phyloP scores from a whole-genome alignment of 305 asterid genomes.

The Fraxinus floribunda region DNA sequence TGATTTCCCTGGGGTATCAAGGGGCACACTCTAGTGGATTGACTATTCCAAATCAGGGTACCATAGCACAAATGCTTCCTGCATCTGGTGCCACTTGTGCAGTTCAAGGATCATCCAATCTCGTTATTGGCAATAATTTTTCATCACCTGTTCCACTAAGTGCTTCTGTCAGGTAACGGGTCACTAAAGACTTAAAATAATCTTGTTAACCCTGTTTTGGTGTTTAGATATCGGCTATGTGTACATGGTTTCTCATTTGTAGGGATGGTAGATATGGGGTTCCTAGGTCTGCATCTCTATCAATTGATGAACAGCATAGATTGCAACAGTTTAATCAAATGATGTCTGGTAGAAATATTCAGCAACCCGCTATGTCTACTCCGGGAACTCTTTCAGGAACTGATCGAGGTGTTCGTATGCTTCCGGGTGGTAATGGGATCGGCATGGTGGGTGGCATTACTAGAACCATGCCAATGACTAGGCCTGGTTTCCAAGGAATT shows the following conservation, averaged over 20 bases:
- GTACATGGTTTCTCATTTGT: constrained; percentile 22
- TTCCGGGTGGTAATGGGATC: constrained; percentile 63
- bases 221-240: constrained; percentile 8
- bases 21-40: constrained; percentile 53
- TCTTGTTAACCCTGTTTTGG: background rate
- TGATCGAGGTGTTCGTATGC: constrained; percentile 63
- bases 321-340: constrained; percentile 63
- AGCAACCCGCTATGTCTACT: constrained; percentile 49
- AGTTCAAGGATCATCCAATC: constrained; percentile 56
- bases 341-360: constrained; percentile 52
- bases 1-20: constrained; percentile 61
- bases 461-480: constrained; percentile 55
- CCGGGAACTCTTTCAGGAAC: constrained; percentile 57
- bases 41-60: constrained; percentile 53
- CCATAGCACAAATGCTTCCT: constrained; percentile 42
- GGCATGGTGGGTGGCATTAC: constrained; percentile 47
- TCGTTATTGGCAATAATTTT: constrained; percentile 51
- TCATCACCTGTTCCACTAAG: constrained; percentile 52
- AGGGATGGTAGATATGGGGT: constrained; percentile 68
- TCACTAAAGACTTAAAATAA: constrained; percentile 12
- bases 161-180: constrained; percentile 58
- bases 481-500: constrained; percentile 71
- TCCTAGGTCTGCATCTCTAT: constrained; percentile 58
- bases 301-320: constrained; percentile 79
- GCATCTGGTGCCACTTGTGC: constrained; percentile 53